Evolutionary conservation across 352 stramenopile species (phyloP).

Genomic region (Pythium phragmitis): DNA sequence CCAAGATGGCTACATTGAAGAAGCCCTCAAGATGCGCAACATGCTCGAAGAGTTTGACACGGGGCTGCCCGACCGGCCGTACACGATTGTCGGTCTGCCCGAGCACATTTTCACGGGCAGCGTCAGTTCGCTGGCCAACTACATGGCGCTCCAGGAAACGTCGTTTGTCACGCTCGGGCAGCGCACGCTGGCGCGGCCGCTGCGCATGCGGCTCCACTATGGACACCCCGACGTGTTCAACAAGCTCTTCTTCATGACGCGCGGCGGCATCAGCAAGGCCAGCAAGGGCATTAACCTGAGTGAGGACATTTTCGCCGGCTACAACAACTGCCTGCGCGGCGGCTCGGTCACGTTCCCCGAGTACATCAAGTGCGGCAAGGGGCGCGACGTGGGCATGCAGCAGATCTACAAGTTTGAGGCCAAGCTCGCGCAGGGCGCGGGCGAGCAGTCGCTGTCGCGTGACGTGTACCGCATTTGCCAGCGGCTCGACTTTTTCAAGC

Average conservation of each 20-base stretch:
- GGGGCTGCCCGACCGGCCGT: slow-evolving; percentile 64
- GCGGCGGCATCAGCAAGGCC: slow-evolving; percentile 98
- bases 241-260: slow-evolving; percentile 99
- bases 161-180: slow-evolving; percentile 98
- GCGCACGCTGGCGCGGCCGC: slow-evolving; percentile 93
- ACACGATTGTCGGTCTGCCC: slow-evolving; percentile 97
- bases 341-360: slow-evolving; percentile 97
- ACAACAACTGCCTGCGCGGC: slow-evolving; percentile 98
- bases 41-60: slow-evolving; percentile 97
- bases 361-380: slow-evolving; percentile 98
- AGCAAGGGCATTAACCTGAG: slow-evolving; percentile 99
- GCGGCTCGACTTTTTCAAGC: slow-evolving; percentile 97
- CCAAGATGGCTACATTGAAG: slow-evolving; percentile 98
- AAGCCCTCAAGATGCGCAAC: slow-evolving; percentile 99
- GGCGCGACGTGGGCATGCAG: slow-evolving; percentile 99
- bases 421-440: slow-evolving; percentile 96
- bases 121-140: slow-evolving; percentile 98
- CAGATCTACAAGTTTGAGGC: slow-evolving; percentile 99
- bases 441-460: slow-evolving; percentile 97
- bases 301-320: slow-evolving; percentile 99
- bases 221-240: slow-evolving; percentile 99
- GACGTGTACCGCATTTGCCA: slow-evolving; percentile 98
- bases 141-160: slow-evolving; percentile 99
- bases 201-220: slow-evolving; percentile 98
- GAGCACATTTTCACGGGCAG: slow-evolving; percentile 99